These are phyloP conservation scores for Cladosporium sp. DNA, from an alignment of 2,329 filamentous ascomycete species.

Conservation along the genomic window DNA sequence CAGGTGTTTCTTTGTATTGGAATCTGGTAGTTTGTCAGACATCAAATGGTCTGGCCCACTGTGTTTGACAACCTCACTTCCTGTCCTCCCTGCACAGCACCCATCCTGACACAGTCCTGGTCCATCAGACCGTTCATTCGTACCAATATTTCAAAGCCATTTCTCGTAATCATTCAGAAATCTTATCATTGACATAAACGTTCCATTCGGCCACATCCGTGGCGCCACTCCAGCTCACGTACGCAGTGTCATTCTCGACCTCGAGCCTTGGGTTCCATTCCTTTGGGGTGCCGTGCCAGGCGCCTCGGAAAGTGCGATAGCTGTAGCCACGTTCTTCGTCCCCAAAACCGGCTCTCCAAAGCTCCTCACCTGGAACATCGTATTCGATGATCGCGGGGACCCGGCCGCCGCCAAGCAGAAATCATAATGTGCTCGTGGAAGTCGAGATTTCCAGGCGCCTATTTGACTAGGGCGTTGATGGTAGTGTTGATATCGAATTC, in stretches of 20 bases:
- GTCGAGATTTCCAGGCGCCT: constrained; percentile 22
- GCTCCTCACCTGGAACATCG: constrained; percentile 5
- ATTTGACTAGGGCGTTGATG: constrained; percentile 6
- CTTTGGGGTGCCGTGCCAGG: constrained; percentile 21
- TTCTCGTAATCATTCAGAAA: not conserved
- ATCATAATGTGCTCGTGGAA: constrained; percentile 33
- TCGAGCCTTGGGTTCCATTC: constrained; percentile 6
- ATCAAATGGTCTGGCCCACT: not conserved
- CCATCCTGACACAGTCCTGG: not conserved
- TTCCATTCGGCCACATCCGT: constrained; percentile 26
- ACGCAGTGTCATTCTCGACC: constrained; percentile 10
- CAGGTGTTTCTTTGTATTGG: too few relatives aligned
- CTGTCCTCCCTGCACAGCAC: constrained; percentile 1
- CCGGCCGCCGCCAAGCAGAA: constrained; percentile 20
- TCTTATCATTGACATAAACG: constrained; percentile 17
- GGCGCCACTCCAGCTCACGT: constrained; percentile 29
- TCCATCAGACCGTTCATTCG: not conserved
- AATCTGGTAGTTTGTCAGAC: too few relatives aligned
- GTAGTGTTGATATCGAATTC: constrained; percentile 13
- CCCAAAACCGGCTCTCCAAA: constrained; percentile 20
- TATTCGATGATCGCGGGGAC: constrained; percentile 21
- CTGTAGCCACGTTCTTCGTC: constrained; percentile 16
- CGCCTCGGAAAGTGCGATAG: constrained; percentile 23
- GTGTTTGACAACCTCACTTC: not conserved
- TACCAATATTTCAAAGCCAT: constrained; percentile 9